Evolutionary conservation across 352 stramenopile species (phyloP), one percentile per base, ranked within the genome.

Genomic region (Phytophthora aleatoria): DNA sequence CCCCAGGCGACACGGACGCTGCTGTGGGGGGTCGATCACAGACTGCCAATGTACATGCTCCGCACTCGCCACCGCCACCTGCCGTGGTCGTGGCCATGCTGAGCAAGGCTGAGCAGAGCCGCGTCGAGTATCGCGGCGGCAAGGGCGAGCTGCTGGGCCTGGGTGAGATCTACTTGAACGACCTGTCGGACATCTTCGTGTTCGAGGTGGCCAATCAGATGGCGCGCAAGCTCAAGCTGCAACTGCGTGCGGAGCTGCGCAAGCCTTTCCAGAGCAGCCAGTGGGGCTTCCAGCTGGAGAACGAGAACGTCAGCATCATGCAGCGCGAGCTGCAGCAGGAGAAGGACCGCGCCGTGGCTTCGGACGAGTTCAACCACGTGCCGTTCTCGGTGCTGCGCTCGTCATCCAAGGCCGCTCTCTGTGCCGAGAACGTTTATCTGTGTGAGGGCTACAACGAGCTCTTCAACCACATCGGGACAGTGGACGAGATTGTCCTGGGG

Each of bases 361-460:
- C 64, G 1, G 83, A 91, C 41, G 81, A 91, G 62, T 93, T 91
- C 66, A 92, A 88, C 38, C 87, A 94, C 54, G 64, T 90, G 39
- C 87, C 83, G 6, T 79, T 81, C 39, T 90, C 85, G 7, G 79
- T 95, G 24, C 58, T 94, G 26, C 83, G 85, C 10, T 77, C 82
- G 43, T 87, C 83, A 1, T 83, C 83, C 11, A 91, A 88, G 50
- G 80, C 83, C 3, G 74, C 80, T 30, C 79, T 94, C 0, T 87
- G 71, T 20, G 76, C 81, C 0, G 86, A 95, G 57, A 95, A 94
- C 51, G 73, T 90, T 43, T 94, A 94, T 33, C 68, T 96, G 0
- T 86, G 81, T 53, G 86, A 95, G 55, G 86, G 85, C 44, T 96
- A 95, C 80, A 96, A 96, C 56, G 89, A 96, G 57, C 71, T 96